A percentile compares a stretch with the other conserved stretches of the same genome.
These are phyloP conservation scores for Pythium phragmiticola DNA, from an alignment of 352 stramenopile species.

Conservation along the genomic window DNA sequence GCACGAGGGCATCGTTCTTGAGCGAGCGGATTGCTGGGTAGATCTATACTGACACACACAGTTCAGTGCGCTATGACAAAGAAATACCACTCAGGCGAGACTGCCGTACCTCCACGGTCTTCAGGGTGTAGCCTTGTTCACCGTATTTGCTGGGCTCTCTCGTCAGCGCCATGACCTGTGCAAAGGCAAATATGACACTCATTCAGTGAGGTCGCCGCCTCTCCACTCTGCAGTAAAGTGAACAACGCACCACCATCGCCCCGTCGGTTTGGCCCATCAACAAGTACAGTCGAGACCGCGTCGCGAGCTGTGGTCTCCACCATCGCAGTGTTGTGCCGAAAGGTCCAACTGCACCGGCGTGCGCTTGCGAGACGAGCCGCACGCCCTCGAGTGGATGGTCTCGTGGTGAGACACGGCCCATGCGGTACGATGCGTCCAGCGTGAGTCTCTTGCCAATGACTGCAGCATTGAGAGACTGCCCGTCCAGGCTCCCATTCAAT, in stretches of 20 bases:
- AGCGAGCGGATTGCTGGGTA: slow-evolving; percentile 19
- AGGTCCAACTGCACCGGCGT: not conserved
- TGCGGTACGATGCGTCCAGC: slow-evolving; percentile 28
- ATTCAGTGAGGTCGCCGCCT: not conserved
- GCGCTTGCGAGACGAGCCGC: slow-evolving; percentile 25
- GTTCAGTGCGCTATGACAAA: not conserved
- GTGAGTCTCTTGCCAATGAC: slow-evolving; percentile 30
- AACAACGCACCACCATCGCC: slow-evolving; percentile 8
- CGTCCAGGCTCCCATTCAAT: not conserved
- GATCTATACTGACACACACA: slow-evolving; percentile 1
- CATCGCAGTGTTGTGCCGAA: slow-evolving; percentile 11
- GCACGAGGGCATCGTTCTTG: slow-evolving; percentile 13
- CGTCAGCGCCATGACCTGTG: slow-evolving; percentile 5
- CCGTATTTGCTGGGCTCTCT: not conserved
- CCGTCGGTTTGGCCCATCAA: slow-evolving; percentile 20
- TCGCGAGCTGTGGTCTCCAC: slow-evolving; percentile 2
- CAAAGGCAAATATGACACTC: not conserved
- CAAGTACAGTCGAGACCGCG: slow-evolving; percentile 3
- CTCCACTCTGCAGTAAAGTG: not conserved
- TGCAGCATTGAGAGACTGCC: not conserved
- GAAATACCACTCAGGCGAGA: not conserved
- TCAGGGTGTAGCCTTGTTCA: not conserved
- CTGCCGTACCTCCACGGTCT: slow-evolving; percentile 2
- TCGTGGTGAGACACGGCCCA: slow-evolving; percentile 24
- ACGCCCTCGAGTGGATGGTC: slow-evolving; percentile 37